phyloP scores from a whole-genome alignment of 2,329 filamentous ascomycete species.

The Beauveria sp. region DNA sequence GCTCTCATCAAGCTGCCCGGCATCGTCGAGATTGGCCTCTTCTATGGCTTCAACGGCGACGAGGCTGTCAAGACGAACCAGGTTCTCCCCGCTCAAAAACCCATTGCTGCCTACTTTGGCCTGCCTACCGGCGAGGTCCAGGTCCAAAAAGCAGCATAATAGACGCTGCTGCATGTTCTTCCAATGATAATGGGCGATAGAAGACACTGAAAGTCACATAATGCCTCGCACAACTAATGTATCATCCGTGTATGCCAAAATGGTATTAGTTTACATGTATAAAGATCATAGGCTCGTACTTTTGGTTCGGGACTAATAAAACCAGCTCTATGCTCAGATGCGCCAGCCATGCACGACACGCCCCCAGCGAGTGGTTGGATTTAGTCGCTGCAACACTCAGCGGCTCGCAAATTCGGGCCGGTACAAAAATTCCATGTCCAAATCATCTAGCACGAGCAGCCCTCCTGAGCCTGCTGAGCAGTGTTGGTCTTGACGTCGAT shows the following conservation, averaged over 20 bases:
- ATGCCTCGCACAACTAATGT: not conserved
- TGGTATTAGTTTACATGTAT: conserved; percentile 10
- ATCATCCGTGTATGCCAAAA: conserved; percentile 8
- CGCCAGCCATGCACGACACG: conserved; percentile 3
- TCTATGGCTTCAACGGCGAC: conserved; percentile 71
- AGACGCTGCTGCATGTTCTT: not conserved
- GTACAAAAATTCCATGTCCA: not conserved
- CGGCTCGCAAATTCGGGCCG: not conserved
- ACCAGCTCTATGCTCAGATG: conserved; percentile 9
- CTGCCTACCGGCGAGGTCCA: conserved; percentile 68
- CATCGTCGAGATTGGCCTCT: conserved; percentile 86
- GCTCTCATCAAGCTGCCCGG: conserved; percentile 76
- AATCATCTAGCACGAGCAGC: conserved; percentile 42
- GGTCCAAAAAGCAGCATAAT: conserved; percentile 26
- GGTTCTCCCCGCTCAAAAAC: conserved; percentile 72
- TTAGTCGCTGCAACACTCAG: not conserved
- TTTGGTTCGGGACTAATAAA: conserved; percentile 5
- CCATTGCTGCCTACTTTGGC: conserved; percentile 90
- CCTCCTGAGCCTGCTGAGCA: conserved; percentile 61
- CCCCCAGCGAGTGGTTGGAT: not conserved
- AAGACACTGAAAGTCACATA: not conserved
- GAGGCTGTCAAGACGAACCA: conserved; percentile 48
- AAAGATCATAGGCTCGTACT: conserved; percentile 12
- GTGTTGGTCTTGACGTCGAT: conserved; percentile 87
- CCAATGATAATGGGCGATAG: not conserved